Evolutionary conservation across 495 filamentous ascomycete genomes (phyloP).

Genomic region (Durotheca rogersii): DNA sequence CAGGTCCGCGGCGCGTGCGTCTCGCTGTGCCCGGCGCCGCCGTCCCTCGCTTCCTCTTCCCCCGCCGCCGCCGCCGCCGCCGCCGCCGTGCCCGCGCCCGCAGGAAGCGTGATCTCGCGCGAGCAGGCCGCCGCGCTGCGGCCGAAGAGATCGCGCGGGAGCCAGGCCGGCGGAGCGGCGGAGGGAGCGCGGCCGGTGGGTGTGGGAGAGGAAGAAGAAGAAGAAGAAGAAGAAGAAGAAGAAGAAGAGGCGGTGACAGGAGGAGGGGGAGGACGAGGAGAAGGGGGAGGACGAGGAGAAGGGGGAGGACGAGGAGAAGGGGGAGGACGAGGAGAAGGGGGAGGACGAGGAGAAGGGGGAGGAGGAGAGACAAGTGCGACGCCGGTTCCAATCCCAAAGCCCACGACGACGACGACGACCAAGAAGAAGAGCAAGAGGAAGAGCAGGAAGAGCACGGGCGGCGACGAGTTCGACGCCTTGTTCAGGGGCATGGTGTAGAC

Average conservation of each 20-base stretch:
- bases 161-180: slow-evolving; percentile 3
- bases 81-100: neutral
- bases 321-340: too few species aligned
- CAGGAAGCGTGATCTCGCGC: slow-evolving; percentile 12
- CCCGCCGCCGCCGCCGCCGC: too few species aligned
- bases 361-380: too few species aligned
- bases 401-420: slow-evolving; percentile 5
- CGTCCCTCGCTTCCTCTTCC: too few species aligned
- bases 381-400: too few species aligned
- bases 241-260: neutral
- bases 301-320: too few species aligned
- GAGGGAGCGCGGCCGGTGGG: too few species aligned
- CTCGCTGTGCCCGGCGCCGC: neutral
- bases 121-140: slow-evolving; percentile 17
- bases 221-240: too few species aligned
- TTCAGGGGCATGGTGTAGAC: slow-evolving; percentile 34
- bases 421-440: slow-evolving; percentile 32
- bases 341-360: neutral
- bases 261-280: neutral
- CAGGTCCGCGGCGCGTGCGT: slow-evolving; percentile 53
- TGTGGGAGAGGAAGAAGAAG: too few species aligned
- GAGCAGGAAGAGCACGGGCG: too few species aligned
- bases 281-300: too few species aligned
- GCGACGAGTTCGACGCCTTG: slow-evolving; percentile 42
- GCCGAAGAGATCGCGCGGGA: too few species aligned